Evolutionary conservation across 192 early-diverging fungal genomes (phyloP), one percentile per base, ranked within the genome.

Genomic region (Coemansia sp.): DNA sequence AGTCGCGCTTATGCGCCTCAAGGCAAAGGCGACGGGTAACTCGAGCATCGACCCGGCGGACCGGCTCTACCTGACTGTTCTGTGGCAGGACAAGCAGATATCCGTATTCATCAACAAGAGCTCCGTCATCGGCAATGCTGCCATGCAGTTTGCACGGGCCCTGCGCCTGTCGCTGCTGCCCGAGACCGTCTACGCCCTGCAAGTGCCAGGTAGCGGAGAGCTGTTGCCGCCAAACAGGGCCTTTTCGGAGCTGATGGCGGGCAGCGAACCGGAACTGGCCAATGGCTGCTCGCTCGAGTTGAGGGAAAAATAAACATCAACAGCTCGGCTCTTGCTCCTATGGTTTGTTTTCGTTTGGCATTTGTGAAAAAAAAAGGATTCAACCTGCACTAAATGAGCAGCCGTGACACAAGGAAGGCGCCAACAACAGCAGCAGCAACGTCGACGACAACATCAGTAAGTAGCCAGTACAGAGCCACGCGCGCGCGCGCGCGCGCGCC

Each of bases 1-100:
- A 40, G 56, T 64, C 29, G 68, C 59, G 61, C 56, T 72, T 21
- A 72, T 64, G 61, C 56, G 56, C 5, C 61, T 72, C 39, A 72
- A 64, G 44, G 47, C 52, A 43, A 64, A 60, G 42, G 68, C 68
- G 3, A 45, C 43, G 4, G 68, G 68, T 2, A 64, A 60, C 39
- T 3, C 48, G 1, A 72, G 53, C 53, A 64, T 64, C 1, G 61
- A 38, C n/a, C 47, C 53, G 47, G 16, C 46, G 0, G 61, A 64
- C 45, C 43, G 68, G 26, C 26, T 72, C 0, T 72, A 72, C 33
- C 22, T 72, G 10, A 44, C 43, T 14, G 43, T 72, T 2, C 4
- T 29, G 17, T 58, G 47, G 39, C 29, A 52, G 20, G 40, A 31
- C 27, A 64, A 52, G n/a, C 37, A 56, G 1, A 35, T 60, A 9